phyloP scores from a whole-genome alignment of 192 early-diverging fungal species.

The Coemansia sp. region DNA sequence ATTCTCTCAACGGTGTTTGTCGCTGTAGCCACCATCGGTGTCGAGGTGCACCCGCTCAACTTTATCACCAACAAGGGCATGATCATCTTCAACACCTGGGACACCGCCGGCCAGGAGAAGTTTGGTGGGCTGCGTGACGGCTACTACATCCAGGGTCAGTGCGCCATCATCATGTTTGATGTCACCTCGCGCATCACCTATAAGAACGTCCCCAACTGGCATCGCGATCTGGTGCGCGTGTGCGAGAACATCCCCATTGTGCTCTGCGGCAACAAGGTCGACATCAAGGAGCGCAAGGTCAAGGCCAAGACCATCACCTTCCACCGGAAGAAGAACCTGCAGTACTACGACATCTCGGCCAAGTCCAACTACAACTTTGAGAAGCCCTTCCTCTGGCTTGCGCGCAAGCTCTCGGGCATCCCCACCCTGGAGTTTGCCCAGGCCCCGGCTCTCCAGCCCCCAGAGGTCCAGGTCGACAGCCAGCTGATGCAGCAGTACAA shows the following conservation, averaged over 20 bases:
- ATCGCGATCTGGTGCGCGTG: conserved; percentile 97
- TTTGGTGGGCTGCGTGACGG: conserved; percentile 99
- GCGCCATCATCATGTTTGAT: conserved; percentile 99
- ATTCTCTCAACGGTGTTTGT: neutral
- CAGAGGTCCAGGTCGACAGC: conserved; percentile 86
- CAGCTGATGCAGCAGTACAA: conserved; percentile 74
- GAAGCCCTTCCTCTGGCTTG: conserved; percentile 99
- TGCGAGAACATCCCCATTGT: conserved; percentile 99
- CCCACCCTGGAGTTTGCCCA: conserved; percentile 94
- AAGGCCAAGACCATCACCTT: conserved; percentile 99
- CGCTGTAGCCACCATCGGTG: conserved; percentile 89
- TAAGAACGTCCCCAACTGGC: conserved; percentile 99
- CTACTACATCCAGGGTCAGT: conserved; percentile 99
- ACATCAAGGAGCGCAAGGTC: conserved; percentile 99
- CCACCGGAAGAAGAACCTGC: conserved; percentile 99
- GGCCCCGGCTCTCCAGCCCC: conserved; percentile 93
- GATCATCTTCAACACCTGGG: conserved; percentile 99
- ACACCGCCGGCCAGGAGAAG: conserved; percentile 99
- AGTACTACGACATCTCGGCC: conserved; percentile 99
- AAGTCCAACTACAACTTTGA: conserved; percentile 99
- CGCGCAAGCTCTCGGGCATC: conserved; percentile 95
- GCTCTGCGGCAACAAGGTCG: conserved; percentile 99
- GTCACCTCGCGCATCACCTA: conserved; percentile 99
- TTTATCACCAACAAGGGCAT: conserved; percentile 98
- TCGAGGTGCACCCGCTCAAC: conserved; percentile 96